Conservation (phyloP, 176 grass and related monocot species). For the Oryza meyeriana region DNA sequence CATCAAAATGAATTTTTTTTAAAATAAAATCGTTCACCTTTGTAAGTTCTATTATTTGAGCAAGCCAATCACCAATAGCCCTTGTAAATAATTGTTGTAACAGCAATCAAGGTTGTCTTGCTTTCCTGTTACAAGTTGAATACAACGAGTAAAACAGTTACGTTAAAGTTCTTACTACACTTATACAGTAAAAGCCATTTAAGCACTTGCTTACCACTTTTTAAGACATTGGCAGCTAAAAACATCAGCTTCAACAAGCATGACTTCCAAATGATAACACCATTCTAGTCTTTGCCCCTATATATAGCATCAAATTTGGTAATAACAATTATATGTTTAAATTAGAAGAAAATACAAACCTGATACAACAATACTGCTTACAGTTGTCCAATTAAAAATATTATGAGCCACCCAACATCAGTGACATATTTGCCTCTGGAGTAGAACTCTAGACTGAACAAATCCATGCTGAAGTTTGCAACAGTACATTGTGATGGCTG, state of each 20-base stretch:
- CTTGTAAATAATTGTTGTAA: background rate
- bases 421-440: background rate
- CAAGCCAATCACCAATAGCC: background rate
- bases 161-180: background rate
- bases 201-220: background rate
- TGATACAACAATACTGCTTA: background rate
- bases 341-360: background rate
- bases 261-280: conserved; percentile 1
- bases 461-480: conserved; percentile 15
- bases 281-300: background rate
- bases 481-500: background rate
- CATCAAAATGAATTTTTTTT: no score
- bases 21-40: background rate
- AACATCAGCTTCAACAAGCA: background rate
- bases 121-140: conserved; percentile 1
- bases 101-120: background rate
- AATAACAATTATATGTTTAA: background rate
- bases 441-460: conserved; percentile 6
- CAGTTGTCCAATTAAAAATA: background rate
- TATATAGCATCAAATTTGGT: background rate
- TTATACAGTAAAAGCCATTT: background rate
- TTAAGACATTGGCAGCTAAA: background rate
- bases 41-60: background rate
- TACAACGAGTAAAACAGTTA: background rate
- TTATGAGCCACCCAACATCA: background rate